Base-by-base conservation (phyloP, 208 protist species). In the Perkinsela sp. region DNA sequence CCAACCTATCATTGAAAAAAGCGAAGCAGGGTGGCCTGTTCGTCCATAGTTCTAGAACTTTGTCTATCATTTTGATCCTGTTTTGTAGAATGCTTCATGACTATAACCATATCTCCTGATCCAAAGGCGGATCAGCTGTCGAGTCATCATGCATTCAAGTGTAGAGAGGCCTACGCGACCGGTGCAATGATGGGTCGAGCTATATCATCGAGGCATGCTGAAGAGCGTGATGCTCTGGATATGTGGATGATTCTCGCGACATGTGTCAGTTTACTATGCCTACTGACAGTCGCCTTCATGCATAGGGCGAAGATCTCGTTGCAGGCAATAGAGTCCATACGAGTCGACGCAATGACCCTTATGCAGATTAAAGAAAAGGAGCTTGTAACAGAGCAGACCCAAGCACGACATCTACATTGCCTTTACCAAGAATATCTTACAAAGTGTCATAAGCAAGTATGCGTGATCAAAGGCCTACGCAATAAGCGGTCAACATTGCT, bases 291-390 rank as follows among this genome's bases (percentile, higher is more conserved):
- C 40, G 40, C 22, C 22, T 57, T 57, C 40, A 57, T 57, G 40
- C 40, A 22, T 57, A 57, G 22, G 22, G 40, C 40, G 22, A 57
- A 57, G 22, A 57, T 57, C 40, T 57, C 40, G 13, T n/a, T 57
- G 22, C 13, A 57, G 40, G 13, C 6, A 57, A 57, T 57, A 6
- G 40, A 57, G 22, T n/a, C 40, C 6, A 22, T 57, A n/a, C 40
- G 40, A 57, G 13, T n/a, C 13, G 40, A 57, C 6, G 40, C 40
- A 57, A 22, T 22, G 40, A 57, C 40, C 6, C 40, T 57, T 6
- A 57, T 57, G 40, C 40, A 57, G 22, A 57, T 57, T n/a, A 57
- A 57, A 22, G 40, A 57, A 57, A 57, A 57, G 40, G 40, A 57
- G 40, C 40, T 57, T 57, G 13, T 57, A 6, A 57, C 40, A 22